Conservation (phyloP, 1,139 yeast species). For the Sugiyamaella sp. region DNA sequence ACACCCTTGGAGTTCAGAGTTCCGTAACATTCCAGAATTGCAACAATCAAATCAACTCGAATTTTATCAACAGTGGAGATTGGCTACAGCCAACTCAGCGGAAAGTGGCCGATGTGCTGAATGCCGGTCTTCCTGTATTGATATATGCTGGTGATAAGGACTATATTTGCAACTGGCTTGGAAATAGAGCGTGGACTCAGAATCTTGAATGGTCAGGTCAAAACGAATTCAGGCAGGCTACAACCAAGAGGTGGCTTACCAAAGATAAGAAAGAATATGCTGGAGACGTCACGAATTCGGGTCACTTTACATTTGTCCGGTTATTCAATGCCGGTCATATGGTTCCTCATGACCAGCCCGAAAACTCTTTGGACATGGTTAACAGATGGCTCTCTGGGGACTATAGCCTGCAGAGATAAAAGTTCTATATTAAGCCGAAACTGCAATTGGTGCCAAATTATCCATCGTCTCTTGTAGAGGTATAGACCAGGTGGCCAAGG, state of each 20-base stretch:
- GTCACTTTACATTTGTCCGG: constrained; percentile 62
- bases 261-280: constrained; percentile 46
- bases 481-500: too few species aligned
- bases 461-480: too few species aligned
- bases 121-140: constrained; percentile 68
- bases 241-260: constrained; percentile 47
- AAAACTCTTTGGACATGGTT: constrained; percentile 70
- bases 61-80: constrained; percentile 63
- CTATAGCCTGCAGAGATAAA: constrained; percentile 36
- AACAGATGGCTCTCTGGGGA: constrained; percentile 65
- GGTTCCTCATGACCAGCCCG: constrained; percentile 83
- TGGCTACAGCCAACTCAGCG: constrained; percentile 66
- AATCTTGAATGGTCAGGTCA: constrained; percentile 63
- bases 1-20: constrained; percentile 90
- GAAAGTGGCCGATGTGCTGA: constrained; percentile 57
- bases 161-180: constrained; percentile 88
- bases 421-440: background rate
- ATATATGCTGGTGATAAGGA: constrained; percentile 91
- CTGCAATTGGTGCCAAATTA: too few species aligned
- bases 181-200: constrained; percentile 78
- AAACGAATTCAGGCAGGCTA: constrained; percentile 39
- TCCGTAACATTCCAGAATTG: constrained; percentile 82
- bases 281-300: constrained; percentile 61
- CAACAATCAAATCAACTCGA: constrained; percentile 48
- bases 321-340: constrained; percentile 70